These are phyloP conservation scores for Pleurotus tuber-regium DNA, from an alignment of 768 basidiomycete genomes.

Conservation along the genomic window DNA sequence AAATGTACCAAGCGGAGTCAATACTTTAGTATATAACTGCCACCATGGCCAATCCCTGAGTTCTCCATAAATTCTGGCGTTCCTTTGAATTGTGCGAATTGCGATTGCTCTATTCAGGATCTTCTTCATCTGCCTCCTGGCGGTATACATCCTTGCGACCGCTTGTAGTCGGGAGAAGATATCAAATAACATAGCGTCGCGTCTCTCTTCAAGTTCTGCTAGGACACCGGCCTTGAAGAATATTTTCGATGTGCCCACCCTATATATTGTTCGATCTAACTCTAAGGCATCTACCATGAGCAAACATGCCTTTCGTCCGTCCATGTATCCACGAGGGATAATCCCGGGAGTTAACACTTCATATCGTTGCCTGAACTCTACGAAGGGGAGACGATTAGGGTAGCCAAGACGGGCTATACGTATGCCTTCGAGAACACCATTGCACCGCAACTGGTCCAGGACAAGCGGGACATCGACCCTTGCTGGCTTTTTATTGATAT, in stretches of 20 bases:
- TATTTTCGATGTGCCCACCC: conserved; percentile 94
- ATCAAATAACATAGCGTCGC: conserved; percentile 85
- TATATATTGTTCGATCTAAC: conserved; percentile 80
- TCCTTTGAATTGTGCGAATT: conserved; percentile 89
- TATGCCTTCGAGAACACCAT: conserved; percentile 98
- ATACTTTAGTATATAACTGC: conserved; percentile 92
- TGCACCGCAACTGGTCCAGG: conserved; percentile 94
- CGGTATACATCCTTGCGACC: conserved; percentile 78
- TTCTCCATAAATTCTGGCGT: conserved; percentile 88
- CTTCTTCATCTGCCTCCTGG: conserved; percentile 90
- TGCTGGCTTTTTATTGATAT: conserved; percentile 85
- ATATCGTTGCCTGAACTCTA: conserved; percentile 96
- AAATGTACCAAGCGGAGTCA: conserved; percentile 7
- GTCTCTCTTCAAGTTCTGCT: conserved; percentile 91
- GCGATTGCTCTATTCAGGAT: conserved; percentile 90
- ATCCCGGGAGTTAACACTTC: conserved; percentile 93
- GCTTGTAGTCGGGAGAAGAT: conserved; percentile 90
- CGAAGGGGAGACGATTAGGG: conserved; percentile 94
- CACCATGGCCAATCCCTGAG: conserved; percentile 99
- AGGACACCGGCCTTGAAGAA: conserved; percentile 99
- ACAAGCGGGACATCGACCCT: conserved; percentile 92
- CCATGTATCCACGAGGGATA: conserved; percentile 95
- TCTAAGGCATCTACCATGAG: conserved; percentile 89
- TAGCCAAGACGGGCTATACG: conserved; percentile 97
- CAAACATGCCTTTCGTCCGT: conserved; percentile 90